Base-by-base conservation (phyloP, 768 basidiomycete genomes). In the Collybia sordida region DNA sequence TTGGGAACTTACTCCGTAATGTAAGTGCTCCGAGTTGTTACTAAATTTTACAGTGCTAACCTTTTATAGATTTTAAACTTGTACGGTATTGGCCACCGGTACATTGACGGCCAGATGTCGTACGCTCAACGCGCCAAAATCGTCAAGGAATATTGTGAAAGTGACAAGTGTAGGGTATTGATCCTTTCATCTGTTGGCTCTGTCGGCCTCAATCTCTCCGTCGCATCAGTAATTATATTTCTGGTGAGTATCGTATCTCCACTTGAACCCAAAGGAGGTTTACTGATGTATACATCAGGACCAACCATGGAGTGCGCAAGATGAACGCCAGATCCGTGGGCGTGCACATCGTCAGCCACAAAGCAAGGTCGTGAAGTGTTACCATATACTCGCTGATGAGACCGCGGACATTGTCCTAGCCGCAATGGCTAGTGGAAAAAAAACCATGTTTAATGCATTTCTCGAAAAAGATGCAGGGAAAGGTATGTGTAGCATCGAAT, bases 241-340 rank as follows among this genome's bases (percentile, higher is more conserved):
- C 48, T 60, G 23, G 47, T 53, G 53, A 61, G 62, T 59, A 2
- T 12, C 37, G 17, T 19, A 14, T 31, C 17, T 21, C 25, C 7
- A 46, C 19, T 9, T 31, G 31, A 4, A n/a, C n/a, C n/a, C n/a
- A n/a, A n/a, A n/a, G n/a, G n/a, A n/a, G n/a, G n/a, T n/a, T n/a
- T n/a, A n/a, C n/a, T n/a, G n/a, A n/a, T n/a, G n/a, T n/a, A n/a
- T n/a, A 23, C 2, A 1, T 0, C 46, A 67, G 64, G 63, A 66
- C 22, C 66, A 69, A 25, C 64, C 64, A 1, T 68, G 64, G 66
- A 61, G 58, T 39, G 53, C 61, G 1, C 61, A 65, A 42, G 61
- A 66, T 23, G 59, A 60, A 25, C 37, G 54, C 1, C 66, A 70
- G 40, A 64, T 65, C 5, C 52, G 49, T 0, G 65, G 65, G n/a